phyloP scores from a whole-genome alignment of 192 early-diverging fungal genomes.

The Entomortierella beljakovae region DNA sequence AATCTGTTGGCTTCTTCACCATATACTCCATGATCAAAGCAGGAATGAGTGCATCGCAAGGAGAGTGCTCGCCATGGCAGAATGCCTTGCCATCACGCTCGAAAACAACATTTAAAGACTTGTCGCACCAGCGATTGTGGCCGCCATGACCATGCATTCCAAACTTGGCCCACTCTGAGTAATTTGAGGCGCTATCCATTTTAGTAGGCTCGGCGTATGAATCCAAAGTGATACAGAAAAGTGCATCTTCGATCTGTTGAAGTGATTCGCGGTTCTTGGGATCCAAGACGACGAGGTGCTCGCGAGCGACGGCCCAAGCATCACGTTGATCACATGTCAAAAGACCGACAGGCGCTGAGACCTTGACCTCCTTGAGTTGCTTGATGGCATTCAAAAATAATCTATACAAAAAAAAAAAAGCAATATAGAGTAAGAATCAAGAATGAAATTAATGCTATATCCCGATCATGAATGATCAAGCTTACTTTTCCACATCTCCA shows the following conservation, averaged over 20 bases:
- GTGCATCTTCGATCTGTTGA: conserved; percentile 72
- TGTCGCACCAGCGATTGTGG: conserved; percentile 94
- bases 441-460: not conserved
- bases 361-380: conserved; percentile 67
- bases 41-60: conserved; percentile 85
- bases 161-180: conserved; percentile 54
- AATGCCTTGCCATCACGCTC: conserved; percentile 79
- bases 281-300: conserved; percentile 69
- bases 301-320: conserved; percentile 79
- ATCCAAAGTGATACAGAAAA: conserved; percentile 85
- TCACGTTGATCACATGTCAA: conserved; percentile 87
- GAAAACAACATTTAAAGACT: conserved; percentile 73
- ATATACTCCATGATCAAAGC: conserved; percentile 68
- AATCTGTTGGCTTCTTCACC: conserved; percentile 47
- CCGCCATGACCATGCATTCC: conserved; percentile 75
- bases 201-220: conserved; percentile 35
- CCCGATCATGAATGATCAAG: not conserved
- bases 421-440: no score
- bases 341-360: conserved; percentile 70
- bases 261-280: conserved; percentile 72
- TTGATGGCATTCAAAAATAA: conserved; percentile 50
- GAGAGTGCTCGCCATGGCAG: conserved; percentile 83
- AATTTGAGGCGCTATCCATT: conserved; percentile 55
- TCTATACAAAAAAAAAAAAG: conserved; percentile 11
- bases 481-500: conserved; percentile 78